These are phyloP conservation scores for Anthracocystis walkeri DNA, from an alignment of 1,284 basidiomycete species.

Conservation along the genomic window DNA sequence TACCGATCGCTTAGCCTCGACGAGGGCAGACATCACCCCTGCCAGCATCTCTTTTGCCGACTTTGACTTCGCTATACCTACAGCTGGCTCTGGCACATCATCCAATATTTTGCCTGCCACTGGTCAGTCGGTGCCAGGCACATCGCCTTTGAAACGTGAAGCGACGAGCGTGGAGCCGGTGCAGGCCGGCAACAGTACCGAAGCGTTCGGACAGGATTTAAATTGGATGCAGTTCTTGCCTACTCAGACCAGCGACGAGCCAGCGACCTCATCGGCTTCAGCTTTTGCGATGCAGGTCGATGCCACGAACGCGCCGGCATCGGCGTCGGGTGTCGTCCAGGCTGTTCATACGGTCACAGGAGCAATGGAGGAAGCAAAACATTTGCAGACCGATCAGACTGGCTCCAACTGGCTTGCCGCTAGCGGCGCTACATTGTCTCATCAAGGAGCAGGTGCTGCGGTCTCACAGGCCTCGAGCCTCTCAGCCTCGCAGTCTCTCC, in stretches of 20 bases:
- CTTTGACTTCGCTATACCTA: slow-evolving; percentile 40
- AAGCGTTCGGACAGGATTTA: slow-evolving; percentile 27
- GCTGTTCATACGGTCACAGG: background rate
- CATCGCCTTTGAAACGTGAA: slow-evolving; percentile 30
- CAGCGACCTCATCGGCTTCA: slow-evolving; percentile 7
- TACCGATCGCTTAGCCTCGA: slow-evolving; percentile 13
- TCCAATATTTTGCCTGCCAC: slow-evolving; percentile 15
- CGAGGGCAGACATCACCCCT: slow-evolving; percentile 29
- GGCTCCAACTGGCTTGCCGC: slow-evolving; percentile 19
- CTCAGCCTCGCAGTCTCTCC: slow-evolving; percentile 6
- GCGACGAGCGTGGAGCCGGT: background rate
- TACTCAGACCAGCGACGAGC: slow-evolving; percentile 9
- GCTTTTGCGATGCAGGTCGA: background rate
- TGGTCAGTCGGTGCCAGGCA: slow-evolving; percentile 17
- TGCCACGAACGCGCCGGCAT: background rate
- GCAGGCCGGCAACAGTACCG: background rate
- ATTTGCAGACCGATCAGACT: background rate
- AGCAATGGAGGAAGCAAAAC: background rate
- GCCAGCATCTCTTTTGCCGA: slow-evolving; percentile 32
- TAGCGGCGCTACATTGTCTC: slow-evolving; percentile 1
- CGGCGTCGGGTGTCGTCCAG: background rate
- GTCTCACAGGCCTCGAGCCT: slow-evolving; percentile 1
- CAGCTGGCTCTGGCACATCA: slow-evolving; percentile 17
- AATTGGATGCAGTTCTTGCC: slow-evolving; percentile 40
- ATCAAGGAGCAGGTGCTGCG: background rate